Evolutionary conservation across 2,329 filamentous ascomycete species (phyloP).

Genomic region (Emergomyces africanus): DNA sequence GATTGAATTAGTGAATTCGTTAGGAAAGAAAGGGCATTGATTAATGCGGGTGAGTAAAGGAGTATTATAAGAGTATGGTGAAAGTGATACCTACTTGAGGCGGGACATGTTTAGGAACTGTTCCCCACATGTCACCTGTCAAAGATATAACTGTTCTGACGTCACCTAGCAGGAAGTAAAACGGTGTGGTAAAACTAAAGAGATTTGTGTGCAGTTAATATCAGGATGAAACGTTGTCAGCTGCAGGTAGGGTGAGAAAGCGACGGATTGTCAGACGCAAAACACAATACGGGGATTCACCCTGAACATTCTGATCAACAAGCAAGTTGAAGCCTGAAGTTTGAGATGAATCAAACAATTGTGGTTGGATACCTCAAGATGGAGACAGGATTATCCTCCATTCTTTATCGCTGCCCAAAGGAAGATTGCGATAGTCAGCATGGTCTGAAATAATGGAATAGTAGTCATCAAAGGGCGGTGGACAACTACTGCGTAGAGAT

Average conservation of each 20-base stretch:
- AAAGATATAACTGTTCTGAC: background rate
- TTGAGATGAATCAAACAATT: background rate
- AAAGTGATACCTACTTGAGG: background rate
- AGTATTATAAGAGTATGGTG: background rate
- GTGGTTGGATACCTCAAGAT: background rate
- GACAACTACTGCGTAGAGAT: background rate
- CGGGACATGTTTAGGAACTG: background rate
- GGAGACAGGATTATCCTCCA: background rate
- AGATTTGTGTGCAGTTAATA: background rate
- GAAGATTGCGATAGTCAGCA: background rate
- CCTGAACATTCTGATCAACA: background rate
- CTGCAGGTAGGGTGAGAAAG: background rate
- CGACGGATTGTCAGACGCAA: background rate
- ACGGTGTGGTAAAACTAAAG: background rate
- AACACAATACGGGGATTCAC: background rate
- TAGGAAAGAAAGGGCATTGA: no score
- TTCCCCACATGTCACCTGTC: background rate
- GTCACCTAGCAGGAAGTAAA: background rate
- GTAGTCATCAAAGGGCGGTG: background rate
- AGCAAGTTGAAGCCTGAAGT: background rate
- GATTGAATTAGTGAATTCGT: background rate
- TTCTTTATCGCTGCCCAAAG: background rate
- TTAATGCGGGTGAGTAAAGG: no score
- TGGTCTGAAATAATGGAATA: background rate
- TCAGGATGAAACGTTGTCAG: background rate